Conservation (phyloP, 2,329 filamentous ascomycete species). For the Aspergillus candidus region DNA sequence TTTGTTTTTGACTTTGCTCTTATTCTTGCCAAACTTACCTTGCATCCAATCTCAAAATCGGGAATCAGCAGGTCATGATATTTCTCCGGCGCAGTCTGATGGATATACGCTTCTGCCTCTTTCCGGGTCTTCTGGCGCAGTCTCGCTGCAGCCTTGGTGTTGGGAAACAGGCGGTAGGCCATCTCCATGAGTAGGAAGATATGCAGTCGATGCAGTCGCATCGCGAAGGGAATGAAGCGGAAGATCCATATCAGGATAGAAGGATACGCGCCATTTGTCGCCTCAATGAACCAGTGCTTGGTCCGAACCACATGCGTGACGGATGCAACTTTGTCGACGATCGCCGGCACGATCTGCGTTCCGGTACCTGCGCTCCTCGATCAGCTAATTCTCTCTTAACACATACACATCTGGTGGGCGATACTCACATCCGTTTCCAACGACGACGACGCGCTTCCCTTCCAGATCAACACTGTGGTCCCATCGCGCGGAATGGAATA, state of each 20-base stretch:
- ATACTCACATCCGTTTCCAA: slow-evolving; percentile 16
- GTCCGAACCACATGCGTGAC: slow-evolving; percentile 48
- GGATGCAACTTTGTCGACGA: slow-evolving; percentile 30
- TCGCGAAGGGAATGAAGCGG: slow-evolving; percentile 41
- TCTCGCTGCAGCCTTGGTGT: background rate
- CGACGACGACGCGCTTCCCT: slow-evolving; percentile 33
- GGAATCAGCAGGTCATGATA: slow-evolving; percentile 43
- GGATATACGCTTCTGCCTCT: slow-evolving; percentile 40
- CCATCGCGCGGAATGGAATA: slow-evolving; percentile 41
- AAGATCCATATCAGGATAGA: slow-evolving; percentile 39
- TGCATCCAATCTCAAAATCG: slow-evolving; percentile 43
- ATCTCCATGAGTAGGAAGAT: slow-evolving; percentile 42
- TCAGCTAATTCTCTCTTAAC: slow-evolving; percentile 8
- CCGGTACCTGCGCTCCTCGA: slow-evolving; percentile 44
- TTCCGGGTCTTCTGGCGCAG: slow-evolving; percentile 33
- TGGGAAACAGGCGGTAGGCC: slow-evolving; percentile 24
- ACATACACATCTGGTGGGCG: slow-evolving; percentile 2
- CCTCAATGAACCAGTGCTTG: slow-evolving; percentile 45
- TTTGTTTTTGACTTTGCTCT: too few relatives aligned
- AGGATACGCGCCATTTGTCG: slow-evolving; percentile 40
- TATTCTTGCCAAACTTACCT: slow-evolving; percentile 13
- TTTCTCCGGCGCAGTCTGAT: slow-evolving; percentile 36
- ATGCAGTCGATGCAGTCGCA: slow-evolving; percentile 40
- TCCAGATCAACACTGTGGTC: slow-evolving; percentile 35
- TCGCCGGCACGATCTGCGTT: slow-evolving; percentile 43